A percentile compares a stretch with the other conserved stretches of the same genome.
phyloP scores from a whole-genome alignment of 192 early-diverging fungal genomes.

The Backusella tarrabulga region DNA sequence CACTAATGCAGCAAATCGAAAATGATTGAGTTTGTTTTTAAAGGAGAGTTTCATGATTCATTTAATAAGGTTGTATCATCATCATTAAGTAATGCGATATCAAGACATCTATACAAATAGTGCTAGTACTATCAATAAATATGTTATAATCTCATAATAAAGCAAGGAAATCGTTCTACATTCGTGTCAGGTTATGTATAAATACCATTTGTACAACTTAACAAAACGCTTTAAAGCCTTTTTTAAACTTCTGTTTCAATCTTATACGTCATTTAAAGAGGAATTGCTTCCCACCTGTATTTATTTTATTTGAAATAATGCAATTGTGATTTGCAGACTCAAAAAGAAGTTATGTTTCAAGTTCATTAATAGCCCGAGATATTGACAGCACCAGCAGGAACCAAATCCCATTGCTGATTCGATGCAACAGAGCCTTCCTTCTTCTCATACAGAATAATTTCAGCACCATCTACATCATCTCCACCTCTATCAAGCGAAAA shows the following conservation, averaged over 20 bases:
- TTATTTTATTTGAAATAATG: background rate
- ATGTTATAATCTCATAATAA: too few relatives aligned
- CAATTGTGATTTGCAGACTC: background rate
- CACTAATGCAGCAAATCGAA: background rate
- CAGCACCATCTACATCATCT: constrained; percentile 19
- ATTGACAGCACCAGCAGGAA: constrained; percentile 7
- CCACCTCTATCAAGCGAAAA: background rate
- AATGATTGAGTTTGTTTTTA: background rate
- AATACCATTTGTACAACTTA: background rate
- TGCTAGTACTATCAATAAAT: too few relatives aligned
- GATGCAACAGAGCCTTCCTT: constrained; percentile 19
- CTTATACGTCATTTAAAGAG: background rate
- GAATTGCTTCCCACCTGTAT: background rate
- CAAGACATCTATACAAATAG: background rate
- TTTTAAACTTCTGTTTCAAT: too few relatives aligned
- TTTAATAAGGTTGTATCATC: background rate
- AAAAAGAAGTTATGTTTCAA: background rate
- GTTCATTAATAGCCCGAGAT: background rate
- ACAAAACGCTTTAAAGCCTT: background rate
- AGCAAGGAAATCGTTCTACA: too few relatives aligned
- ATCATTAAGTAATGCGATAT: background rate
- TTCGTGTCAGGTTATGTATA: background rate
- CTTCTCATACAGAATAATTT: constrained; percentile 24
- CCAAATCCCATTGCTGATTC: constrained; percentile 24
- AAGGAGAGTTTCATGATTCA: background rate